Evolutionary conservation across 1,284 basidiomycete species (phyloP).

Genomic region (Leccinum angustisporum): DNA sequence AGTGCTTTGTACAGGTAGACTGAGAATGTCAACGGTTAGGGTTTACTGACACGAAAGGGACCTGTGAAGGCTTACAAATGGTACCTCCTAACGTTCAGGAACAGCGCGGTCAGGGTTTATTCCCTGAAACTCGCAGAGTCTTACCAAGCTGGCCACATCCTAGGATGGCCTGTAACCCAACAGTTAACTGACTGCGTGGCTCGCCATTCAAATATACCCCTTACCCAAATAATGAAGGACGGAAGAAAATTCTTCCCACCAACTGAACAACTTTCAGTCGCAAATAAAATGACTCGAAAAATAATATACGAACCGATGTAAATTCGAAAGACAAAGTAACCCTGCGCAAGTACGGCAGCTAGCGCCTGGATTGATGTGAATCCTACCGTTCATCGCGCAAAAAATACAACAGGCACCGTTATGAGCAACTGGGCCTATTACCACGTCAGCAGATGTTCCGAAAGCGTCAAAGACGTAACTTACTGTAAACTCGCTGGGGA

Average conservation of each 20-base stretch:
- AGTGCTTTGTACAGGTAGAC: neutral
- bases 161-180: neutral
- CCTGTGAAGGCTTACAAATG: neutral
- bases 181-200: neutral
- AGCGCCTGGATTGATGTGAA: conserved; percentile 5
- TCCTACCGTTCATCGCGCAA: neutral
- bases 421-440: conserved; percentile 10
- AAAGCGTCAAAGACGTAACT: neutral
- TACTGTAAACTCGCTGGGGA: conserved; percentile 19
- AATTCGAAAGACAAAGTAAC: conserved; percentile 18
- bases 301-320: conserved; percentile 9
- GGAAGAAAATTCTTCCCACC: neutral
- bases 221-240: neutral
- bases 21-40: neutral
- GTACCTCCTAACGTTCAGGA: conserved; percentile 1
- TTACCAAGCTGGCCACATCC: conserved; percentile 5
- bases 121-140: neutral
- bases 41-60: neutral
- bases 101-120: neutral
- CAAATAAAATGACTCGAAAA: neutral
- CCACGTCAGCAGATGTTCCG: neutral
- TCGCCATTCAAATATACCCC: neutral
- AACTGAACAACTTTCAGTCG: neutral
- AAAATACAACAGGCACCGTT: neutral
- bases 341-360: conserved; percentile 1